Base-by-base conservation (phyloP, 495 filamentous ascomycete species). In the Aspergillus conjunctus region DNA sequence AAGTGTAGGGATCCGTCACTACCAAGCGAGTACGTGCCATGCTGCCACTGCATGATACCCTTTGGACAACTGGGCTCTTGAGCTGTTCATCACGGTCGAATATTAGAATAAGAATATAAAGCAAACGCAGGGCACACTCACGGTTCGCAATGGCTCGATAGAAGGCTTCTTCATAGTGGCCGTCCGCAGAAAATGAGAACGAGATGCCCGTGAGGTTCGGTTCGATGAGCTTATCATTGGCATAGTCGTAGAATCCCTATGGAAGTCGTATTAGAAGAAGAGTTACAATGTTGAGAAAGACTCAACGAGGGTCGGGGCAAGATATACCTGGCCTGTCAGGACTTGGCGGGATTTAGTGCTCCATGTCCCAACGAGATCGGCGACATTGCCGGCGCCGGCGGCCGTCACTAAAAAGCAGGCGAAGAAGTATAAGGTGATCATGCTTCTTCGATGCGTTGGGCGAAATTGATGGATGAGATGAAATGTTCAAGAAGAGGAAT, bases 31-130 rank as follows among this genome's bases (percentile, higher is more conserved):
- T 83, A 90, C 54, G 72, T 81, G 32, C 90, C 90, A 68, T 93
- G 90, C 66, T 93, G 90, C 80, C 85, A 93, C 70, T 92, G 90
- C 78, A 92, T 83, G 15, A 91, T 81, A 11, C 84, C 88, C 49
- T 77, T 72, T 1, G 90, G 87, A 68, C 90, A 93, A 51, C 72
- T 66, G 14, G 90, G 90, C 15, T 80, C 74, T 34, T 71, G 67
- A 33, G 90, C 89, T 91, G 54, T 49, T 66, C 59, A 52, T 51
- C 37, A 30, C 4, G 11, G 9, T 34, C 22, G 32, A 46, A 52
- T 21, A 33, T 58, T 32, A 61, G 49, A 26, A 26, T 2, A 26
- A 21, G 20, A 11, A 17, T 6, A 9, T 26, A 5, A 15, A 33
- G 7, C 12, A 43, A 22, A 18, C 15, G 9, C 8, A 8, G 18